These are phyloP conservation scores for Coniochaeta sp. DNA, from an alignment of 2,329 filamentous ascomycete genomes.

Conservation along the genomic window DNA sequence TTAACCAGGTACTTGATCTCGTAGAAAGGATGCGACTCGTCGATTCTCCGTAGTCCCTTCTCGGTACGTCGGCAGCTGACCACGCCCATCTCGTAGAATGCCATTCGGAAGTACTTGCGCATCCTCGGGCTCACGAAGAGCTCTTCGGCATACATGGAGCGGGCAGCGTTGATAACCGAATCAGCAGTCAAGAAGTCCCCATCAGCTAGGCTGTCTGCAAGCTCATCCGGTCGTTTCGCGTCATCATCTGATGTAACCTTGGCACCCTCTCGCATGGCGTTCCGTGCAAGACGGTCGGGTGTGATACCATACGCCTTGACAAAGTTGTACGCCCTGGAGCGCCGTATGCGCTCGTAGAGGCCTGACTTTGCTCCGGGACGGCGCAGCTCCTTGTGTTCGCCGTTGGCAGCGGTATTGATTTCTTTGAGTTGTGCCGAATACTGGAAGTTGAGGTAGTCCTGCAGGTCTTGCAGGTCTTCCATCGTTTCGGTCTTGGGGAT, in stretches of 20 bases:
- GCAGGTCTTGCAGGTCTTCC: slow-evolving; percentile 92
- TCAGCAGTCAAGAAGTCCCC: slow-evolving; percentile 69
- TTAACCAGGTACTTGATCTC: slow-evolving; percentile 96
- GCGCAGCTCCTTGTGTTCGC: slow-evolving; percentile 60
- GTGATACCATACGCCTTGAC: slow-evolving; percentile 87
- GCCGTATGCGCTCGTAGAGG: slow-evolving; percentile 77
- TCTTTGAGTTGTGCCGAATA: slow-evolving; percentile 83
- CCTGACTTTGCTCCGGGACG: slow-evolving; percentile 78
- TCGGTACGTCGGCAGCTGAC: slow-evolving; percentile 88
- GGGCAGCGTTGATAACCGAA: slow-evolving; percentile 70
- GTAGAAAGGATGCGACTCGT: slow-evolving; percentile 92
- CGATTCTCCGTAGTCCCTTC: slow-evolving; percentile 87
- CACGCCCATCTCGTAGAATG: slow-evolving; percentile 75
- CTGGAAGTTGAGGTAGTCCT: slow-evolving; percentile 94
- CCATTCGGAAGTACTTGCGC: slow-evolving; percentile 76
- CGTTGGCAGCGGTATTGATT: slow-evolving; percentile 52
- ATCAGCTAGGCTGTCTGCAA: slow-evolving; percentile 73
- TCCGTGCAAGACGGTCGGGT: slow-evolving; percentile 81
- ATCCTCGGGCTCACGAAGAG: slow-evolving; percentile 81
- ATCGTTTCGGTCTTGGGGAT: slow-evolving; percentile 74
- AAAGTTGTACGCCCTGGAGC: slow-evolving; percentile 70
- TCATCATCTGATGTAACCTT: slow-evolving; percentile 83
- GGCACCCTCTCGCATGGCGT: slow-evolving; percentile 70
- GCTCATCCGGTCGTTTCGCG: slow-evolving; percentile 69
- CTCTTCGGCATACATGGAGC: slow-evolving; percentile 86